A percentile compares a stretch with the other conserved stretches of the same genome.
Conservation (phyloP, 106 monocot species). For the Platanthera guangdongensis region DNA sequence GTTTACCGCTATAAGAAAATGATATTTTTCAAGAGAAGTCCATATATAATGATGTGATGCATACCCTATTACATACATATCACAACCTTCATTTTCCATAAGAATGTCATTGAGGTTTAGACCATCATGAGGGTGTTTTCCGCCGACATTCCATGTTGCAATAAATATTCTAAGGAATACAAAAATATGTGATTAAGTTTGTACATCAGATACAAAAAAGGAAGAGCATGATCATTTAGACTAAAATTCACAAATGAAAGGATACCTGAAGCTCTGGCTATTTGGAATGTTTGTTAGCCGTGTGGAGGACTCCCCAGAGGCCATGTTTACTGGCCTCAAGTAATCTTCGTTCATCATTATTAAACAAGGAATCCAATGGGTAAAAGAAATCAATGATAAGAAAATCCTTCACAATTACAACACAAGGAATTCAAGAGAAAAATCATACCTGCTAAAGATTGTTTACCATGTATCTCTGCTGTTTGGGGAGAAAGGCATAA, state of each 20-base stretch:
- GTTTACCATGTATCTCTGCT: background rate
- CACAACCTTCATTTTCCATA: conserved; percentile 36
- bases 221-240: background rate
- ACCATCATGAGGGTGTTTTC: conserved; percentile 47
- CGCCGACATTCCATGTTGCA: conserved; percentile 80
- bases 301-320: conserved; percentile 12
- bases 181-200: background rate
- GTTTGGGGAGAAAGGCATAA: background rate
- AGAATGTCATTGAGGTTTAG: conserved; percentile 54
- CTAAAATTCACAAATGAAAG: background rate
- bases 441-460: background rate
- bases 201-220: background rate
- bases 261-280: conserved; percentile 35
- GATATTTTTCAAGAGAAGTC: background rate
- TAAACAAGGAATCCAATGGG: background rate
- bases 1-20: background rate
- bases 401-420: background rate
- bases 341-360: conserved; percentile 12
- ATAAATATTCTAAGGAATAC: conserved; percentile 40
- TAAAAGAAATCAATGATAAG: background rate
- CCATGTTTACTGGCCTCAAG: conserved; percentile 11
- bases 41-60: conserved; percentile 5
- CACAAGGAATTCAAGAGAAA: background rate
- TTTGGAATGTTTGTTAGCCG: conserved; percentile 13
- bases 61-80: conserved; percentile 74